Evolutionary conservation across 2,329 filamentous ascomycete genomes (phyloP), one percentile per base, ranked within the genome.

Genomic region (Xylariaceae sp.): DNA sequence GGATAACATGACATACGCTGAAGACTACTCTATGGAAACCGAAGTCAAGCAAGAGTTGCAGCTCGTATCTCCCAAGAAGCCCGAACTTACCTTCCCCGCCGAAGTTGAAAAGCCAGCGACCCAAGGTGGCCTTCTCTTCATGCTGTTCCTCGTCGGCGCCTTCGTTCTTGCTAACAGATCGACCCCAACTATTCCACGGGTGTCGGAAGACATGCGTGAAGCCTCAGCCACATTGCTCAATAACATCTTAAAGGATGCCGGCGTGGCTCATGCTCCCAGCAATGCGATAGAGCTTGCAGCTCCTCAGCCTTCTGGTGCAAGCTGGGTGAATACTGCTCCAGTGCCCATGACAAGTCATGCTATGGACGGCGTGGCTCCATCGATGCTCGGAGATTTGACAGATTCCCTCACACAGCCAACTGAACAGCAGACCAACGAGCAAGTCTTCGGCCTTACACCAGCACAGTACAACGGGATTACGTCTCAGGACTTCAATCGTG

Each of bases 121-220:
- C 63, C 89, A 92, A 66, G 90, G 91, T 45, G 84, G 91, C 66
- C 76, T 97, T 66, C 81, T 97, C 72, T 88, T 93, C 73, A 96
- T 97, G 91, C 89, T 97, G 64, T 89, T 99, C 69, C 88, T 99
- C 49, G 92, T 96, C 61, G 94, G 94, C 69, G 94, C 94, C 47
- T 96, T 97, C 70, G 92, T 97, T 64, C 88, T 94, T 58, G 97
- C 93, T 26, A 95, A 92, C 75, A 85, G 85, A 63, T 83, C 85
- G 37, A 80, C 86, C 16, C 77, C 86, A 32, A 84, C 85, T 62
- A 86, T 95, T 63, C 89, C 89, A 44, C 83, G 83, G 51, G 87
- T 93, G 69, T 88, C 91, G 29, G 88, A 93, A 51, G 89, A 93
- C 64, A 85, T 94, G 51, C 87, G 89, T 55, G 87, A 84, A 60